Base-by-base conservation (phyloP, 75 land plant genomes). In the Picea glauca region DNA sequence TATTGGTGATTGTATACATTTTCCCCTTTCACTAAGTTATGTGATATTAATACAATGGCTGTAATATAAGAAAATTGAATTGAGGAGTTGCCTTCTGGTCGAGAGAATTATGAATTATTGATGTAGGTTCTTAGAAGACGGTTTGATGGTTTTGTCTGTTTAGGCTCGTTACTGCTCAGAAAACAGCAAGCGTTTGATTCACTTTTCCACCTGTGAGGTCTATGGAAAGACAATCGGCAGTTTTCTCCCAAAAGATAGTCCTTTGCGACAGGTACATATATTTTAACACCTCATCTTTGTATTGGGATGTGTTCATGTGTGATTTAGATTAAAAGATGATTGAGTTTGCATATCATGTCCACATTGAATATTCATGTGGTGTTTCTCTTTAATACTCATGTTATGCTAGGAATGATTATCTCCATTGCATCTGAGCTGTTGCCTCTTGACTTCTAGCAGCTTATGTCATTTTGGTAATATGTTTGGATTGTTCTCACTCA, bases 181-280 rank as follows among this genome's bases (percentile, higher is more conserved):
- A 58, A 90, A 93, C 72, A 77, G 66, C 77, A 96, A 96, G 85
- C 91, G 99, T 38, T 80, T 96, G 58, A 96, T 96, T 76, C 99
- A 96, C 79, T 96, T 96, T 85, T 96, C 99, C 13, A 96, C 99
- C 58, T 96, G 99, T 78, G 99, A 94, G 75, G 93, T 96, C 4
- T 96, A 94, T 80, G 99, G 98, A 60, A 96, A 96, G 82, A 96
- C 99, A 11, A 87, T 91, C 60, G 99, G 99, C n/a, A 86, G 93
- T 83, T 94, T 94, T 76, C 93, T 96, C 74, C 99, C 99, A 13
- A 87, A 88, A 76, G 98, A 94, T 58, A 81, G 83, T 50, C 93
- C 99, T 46, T 78, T 96, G 57, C 78, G 91, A 50, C 88, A 94
- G 90, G 98, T 93, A 68, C 32, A 35, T 12, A 9, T 13, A 68